Base-by-base conservation (phyloP, 1,139 yeast species). In the Diutina ranongensis region DNA sequence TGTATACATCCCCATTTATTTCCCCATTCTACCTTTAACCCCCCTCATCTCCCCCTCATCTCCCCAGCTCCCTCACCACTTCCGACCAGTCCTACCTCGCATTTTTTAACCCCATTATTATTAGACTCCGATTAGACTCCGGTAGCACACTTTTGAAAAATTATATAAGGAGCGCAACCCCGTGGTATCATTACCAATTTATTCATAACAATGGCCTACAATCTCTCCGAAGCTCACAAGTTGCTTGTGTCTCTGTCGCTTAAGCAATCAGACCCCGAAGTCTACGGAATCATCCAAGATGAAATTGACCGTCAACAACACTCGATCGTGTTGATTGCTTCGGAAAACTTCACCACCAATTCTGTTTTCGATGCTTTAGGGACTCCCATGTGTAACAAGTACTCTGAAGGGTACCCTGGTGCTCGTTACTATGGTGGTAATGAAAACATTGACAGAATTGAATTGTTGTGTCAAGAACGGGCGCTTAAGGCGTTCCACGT, bases 361-460 rank as follows among this genome's bases (percentile, higher is more conserved):
- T 88, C 97, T 20, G 97, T 89, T 27, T 84, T 89, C 81, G 95
- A 89, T 59, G 76, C 89, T 45, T 76, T 89, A 58, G 97, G 97
- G 49, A 83, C 96, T 18, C 95, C 87, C 65, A 87, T 89, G 95
- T 94, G 87, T 67, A 89, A 89, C 76, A 89, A 89, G 73, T 89
- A 89, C 68, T 87, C 96, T n/a, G 97, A 89, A 69, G 97, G 97
- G 50, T 89, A 89, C 67, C 97, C 97, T 45, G 96, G 96, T 52
- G 96, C 88, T 58, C 80, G 97, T 64, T 89, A 89, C 70, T 89
- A 89, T 59, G 97, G 97, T 63, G 97, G 97, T 63, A 89, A 89
- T 64, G 89, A 89, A 68, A 80, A 81, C 65, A 89, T 89, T 57
- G 97, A 89, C 65, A 77, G 81, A 68, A 89, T 94, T 52, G 97